A percentile compares a stretch with the other conserved stretches of the same genome.
phyloP scores from a whole-genome alignment of 202 grass and related monocot genomes.

The Hordeum pubiflorum region DNA sequence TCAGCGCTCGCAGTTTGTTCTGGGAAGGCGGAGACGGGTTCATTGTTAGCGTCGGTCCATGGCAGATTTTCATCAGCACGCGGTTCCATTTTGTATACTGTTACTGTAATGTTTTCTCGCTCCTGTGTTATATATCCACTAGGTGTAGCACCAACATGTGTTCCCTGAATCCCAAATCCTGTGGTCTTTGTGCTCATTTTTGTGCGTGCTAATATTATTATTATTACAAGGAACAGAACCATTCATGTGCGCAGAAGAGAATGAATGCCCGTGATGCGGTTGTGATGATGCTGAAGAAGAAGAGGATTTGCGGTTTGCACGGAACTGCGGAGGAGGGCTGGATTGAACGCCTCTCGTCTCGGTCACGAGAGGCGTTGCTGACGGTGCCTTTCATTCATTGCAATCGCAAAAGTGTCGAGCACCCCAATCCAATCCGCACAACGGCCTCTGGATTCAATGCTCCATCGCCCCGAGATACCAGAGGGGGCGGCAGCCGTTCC shows the following conservation, averaged over 20 bases:
- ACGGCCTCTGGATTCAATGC: neutral
- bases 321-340: neutral
- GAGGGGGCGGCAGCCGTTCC: too few relatives aligned
- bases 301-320: neutral
- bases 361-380: neutral
- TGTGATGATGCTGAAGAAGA: neutral
- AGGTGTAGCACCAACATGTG: too few relatives aligned
- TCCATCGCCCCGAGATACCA: neutral
- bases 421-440: neutral
- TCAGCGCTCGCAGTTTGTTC: neutral
- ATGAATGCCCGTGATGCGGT: neutral
- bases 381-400: neutral
- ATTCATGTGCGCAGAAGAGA: neutral
- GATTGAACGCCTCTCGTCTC: conserved; percentile 22
- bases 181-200: neutral
- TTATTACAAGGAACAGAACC: neutral
- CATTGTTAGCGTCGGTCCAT: neutral
- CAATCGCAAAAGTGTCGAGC: neutral
- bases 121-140: neutral
- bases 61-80: neutral
- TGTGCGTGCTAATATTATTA: too few relatives aligned
- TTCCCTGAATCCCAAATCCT: neutral
- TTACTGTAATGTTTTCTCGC: too few relatives aligned
- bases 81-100: neutral
- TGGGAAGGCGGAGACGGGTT: neutral